Evolutionary conservation across 1,284 basidiomycete species (phyloP).

Genomic region (Malassezia sp.): DNA sequence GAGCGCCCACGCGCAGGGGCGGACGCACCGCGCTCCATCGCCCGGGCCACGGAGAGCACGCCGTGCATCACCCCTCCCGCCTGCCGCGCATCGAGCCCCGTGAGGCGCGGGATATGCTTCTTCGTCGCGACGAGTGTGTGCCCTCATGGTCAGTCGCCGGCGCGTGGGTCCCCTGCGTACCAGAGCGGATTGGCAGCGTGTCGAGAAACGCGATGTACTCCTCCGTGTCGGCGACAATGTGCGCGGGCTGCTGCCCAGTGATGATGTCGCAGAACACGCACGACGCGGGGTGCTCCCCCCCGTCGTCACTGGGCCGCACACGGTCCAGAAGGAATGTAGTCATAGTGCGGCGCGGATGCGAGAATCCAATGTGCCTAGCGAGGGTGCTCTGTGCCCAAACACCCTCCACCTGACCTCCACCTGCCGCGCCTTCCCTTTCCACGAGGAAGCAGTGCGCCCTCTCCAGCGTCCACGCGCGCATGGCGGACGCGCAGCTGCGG

Average conservation of each 20-base stretch:
- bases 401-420: no score
- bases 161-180: constrained; percentile 3
- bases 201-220: constrained; percentile 11
- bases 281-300: not conserved
- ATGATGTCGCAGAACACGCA: constrained; percentile 14
- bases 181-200: constrained; percentile 11
- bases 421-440: no score
- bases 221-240: constrained; percentile 8
- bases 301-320: constrained; percentile 1
- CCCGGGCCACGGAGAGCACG: constrained; percentile 4
- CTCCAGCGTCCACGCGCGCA: no score
- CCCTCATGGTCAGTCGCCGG: not conserved
- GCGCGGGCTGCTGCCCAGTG: not conserved
- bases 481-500: no score
- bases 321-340: constrained; percentile 9
- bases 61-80: constrained; percentile 1
- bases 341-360: no score
- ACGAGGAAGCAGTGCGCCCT: no score
- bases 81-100: not conserved
- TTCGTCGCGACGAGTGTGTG: constrained; percentile 13
- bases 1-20: not conserved
- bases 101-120: not conserved
- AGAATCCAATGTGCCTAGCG: no score
- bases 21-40: constrained; percentile 12
- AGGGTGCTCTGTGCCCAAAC: no score